Conservation (phyloP, 768 basidiomycete species). For the Pilatotrama ljubarskyi region DNA sequence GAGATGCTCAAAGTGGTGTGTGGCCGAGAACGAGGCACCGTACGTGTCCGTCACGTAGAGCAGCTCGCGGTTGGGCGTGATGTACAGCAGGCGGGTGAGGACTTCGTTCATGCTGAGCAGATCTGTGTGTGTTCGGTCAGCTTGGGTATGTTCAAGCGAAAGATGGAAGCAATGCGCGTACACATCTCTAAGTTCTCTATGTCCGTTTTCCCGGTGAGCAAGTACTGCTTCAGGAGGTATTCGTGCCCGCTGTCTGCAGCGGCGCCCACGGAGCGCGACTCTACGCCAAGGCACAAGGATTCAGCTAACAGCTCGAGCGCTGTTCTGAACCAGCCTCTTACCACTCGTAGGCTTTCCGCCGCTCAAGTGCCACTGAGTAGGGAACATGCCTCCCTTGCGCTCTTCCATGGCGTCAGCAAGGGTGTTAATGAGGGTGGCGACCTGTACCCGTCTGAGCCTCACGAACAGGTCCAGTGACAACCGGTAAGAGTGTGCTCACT, state of each 20-base stretch:
- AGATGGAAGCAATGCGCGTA: constrained; percentile 36
- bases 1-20: constrained; percentile 67
- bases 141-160: neutral
- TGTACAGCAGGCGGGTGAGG: constrained; percentile 62
- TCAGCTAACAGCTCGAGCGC: neutral
- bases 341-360: constrained; percentile 47
- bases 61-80: constrained; percentile 63
- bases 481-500: constrained; percentile 35
- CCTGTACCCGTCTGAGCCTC: constrained; percentile 35
- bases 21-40: constrained; percentile 35
- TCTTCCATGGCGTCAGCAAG: constrained; percentile 49
- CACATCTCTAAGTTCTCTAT: constrained; percentile 64
- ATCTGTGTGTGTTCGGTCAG: constrained; percentile 40
- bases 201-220: constrained; percentile 65
- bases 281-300: neutral
- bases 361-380: constrained; percentile 54
- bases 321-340: constrained; percentile 33
- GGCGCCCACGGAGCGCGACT: constrained; percentile 56
- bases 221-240: constrained; percentile 73
- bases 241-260: constrained; percentile 76
- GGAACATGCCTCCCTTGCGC: constrained; percentile 62
- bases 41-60: constrained; percentile 65
- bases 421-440: constrained; percentile 45
- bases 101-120: constrained; percentile 62
- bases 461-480: neutral